Base-by-base conservation (phyloP, 805 yeast species). In the Candida coleopterorum region DNA sequence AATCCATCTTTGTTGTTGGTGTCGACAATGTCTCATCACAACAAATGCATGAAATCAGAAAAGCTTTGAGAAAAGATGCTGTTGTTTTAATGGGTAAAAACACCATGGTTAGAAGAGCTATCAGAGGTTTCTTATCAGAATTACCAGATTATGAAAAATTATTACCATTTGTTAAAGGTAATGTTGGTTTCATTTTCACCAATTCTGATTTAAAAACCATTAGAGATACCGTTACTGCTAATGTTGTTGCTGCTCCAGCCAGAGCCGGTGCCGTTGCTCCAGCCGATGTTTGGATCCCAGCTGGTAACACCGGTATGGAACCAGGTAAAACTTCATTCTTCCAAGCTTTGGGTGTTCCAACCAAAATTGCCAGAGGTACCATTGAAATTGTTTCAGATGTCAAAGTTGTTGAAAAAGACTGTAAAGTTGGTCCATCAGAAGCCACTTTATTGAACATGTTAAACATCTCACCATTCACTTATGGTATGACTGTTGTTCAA, bases 321-420 rank as follows among this genome's bases (percentile, higher is more conserved):
- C 99, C 99, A 74, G 97, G 97, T 84, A 93, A 93, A 87, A 93
- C 99, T 65, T 93, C 98, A 68, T 93, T 93, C 95, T 93, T 93
- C 97, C 99, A 93, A 82, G 98, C 99, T 68, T 82, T 93, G 64
- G 97, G 97, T 86, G 96, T 93, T 63, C 98, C 98, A 81, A 93
- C 99, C 86, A 93, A 93, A 94, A 93, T 93, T 88, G 93, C 96
- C 74, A 89, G 99, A 85, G 99, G 99, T 93, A 88, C 96, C 76
- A 93, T 93, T 82, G 99, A 93, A 79, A 93, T 93, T 74, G 88
- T 87, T 71, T 73, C 84, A 59, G 98, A 93, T 67, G 95, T 93
- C 63, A 85, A 85, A 79, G 96, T 93, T 68, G 95, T 89, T 64
- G 79, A 75, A 49, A 81, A 82, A 49, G 85, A 86, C 62, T 63